These are phyloP conservation scores for Nakaseomyces glabratus DNA, from an alignment of 1,139 yeast genomes.

Conservation along the genomic window DNA sequence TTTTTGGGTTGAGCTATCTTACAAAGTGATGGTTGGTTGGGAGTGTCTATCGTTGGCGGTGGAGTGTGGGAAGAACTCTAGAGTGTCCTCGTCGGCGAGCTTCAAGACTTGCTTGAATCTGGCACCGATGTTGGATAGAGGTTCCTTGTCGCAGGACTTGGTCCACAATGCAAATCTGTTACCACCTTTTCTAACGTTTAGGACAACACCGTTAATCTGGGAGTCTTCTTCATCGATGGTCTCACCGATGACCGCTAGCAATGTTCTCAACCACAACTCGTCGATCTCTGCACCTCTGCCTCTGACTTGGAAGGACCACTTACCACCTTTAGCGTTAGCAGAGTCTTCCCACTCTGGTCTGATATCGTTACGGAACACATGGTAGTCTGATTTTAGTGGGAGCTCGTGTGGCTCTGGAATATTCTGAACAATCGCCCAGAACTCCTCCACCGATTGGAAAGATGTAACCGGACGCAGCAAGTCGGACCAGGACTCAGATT, in stretches of 20 bases:
- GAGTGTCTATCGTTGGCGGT: constrained; percentile 30
- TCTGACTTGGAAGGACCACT: constrained; percentile 78
- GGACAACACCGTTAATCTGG: constrained; percentile 92
- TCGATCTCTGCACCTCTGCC: constrained; percentile 61
- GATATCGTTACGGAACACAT: constrained; percentile 86
- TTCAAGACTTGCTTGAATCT: constrained; percentile 50
- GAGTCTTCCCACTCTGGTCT: constrained; percentile 99
- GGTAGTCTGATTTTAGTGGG: constrained; percentile 90
- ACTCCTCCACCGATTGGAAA: constrained; percentile 89
- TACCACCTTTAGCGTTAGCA: constrained; percentile 84
- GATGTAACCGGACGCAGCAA: constrained; percentile 88
- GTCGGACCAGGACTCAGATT: constrained; percentile 85
- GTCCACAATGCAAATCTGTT: constrained; percentile 93
- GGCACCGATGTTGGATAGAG: constrained; percentile 64
- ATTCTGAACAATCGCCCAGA: constrained; percentile 96
- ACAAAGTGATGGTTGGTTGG: constrained; percentile 30
- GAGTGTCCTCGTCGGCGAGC: constrained; percentile 27
- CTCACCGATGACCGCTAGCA: constrained; percentile 91
- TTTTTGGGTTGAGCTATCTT: constrained; percentile 14
- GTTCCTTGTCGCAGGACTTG: constrained; percentile 59
- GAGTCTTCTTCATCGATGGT: constrained; percentile 69
- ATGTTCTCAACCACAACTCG: constrained; percentile 87
- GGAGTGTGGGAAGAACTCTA: constrained; percentile 31
- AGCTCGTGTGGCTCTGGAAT: constrained; percentile 88
- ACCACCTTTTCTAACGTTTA: constrained; percentile 76